A percentile compares a stretch with the other conserved stretches of the same genome.
Conservation (phyloP, 768 basidiomycete species). For the Sarcodon aspratus region DNA sequence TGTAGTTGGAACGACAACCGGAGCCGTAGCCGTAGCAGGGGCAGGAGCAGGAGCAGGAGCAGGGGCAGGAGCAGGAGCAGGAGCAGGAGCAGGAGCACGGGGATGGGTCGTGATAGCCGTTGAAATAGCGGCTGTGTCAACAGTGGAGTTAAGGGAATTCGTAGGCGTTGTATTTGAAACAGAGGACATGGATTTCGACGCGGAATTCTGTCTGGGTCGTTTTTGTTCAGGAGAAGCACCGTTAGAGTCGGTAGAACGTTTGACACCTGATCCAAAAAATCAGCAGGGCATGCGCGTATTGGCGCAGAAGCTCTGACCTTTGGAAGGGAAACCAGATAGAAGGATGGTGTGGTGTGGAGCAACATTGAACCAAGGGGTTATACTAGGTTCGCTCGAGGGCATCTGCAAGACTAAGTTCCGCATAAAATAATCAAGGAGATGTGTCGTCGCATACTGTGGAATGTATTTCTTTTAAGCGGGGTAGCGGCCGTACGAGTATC, state of each 20-base stretch:
- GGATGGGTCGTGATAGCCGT: neutral
- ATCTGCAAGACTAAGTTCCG: neutral
- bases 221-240: neutral
- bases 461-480: constrained; percentile 3
- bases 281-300: neutral
- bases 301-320: neutral
- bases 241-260: neutral
- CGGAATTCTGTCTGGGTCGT: neutral
- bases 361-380: constrained; percentile 1
- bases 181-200: neutral
- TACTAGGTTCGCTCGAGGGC: neutral
- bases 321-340: constrained; percentile 1
- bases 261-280: neutral
- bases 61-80: neutral
- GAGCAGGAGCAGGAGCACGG: too few species aligned
- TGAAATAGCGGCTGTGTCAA: too few species aligned
- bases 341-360: constrained; percentile 1
- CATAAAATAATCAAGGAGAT: neutral
- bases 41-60: neutral
- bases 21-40: too few species aligned
- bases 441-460: neutral
- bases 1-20: too few species aligned
- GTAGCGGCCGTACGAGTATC: neutral
- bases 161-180: neutral
- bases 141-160: too few species aligned